Evolutionary conservation across 164 flowering plant genomes (phyloP), one percentile per base, ranked within the genome.

Genomic region (Saururus chinensis): DNA sequence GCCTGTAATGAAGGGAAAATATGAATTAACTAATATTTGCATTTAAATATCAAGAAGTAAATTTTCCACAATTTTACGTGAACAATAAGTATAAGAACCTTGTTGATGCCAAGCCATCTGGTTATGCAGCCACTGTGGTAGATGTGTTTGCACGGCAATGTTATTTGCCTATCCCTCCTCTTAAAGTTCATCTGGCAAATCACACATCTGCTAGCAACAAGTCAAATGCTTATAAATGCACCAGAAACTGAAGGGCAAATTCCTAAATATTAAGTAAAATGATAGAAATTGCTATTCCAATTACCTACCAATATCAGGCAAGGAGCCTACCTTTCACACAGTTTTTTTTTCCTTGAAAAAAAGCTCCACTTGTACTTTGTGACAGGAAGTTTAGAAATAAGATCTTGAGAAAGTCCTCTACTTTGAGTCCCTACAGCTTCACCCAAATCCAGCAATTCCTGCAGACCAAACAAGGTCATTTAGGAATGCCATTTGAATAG

Each of bases 111-210:
- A 53, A 92, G 96, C 98, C 98, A 92, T 79, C 72, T 81, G 51
- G 75, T 64, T 40, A 88, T 85, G 60, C 98, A 92, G 55, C 72
- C 71, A 35, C 78, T 72, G 71, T 92, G 98, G 68, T 92, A 89
- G 66, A 72, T 66, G 69, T 92, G 98, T 63, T 88, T 86, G 77
- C 96, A 92, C 1, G 98, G 96, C 53, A 92, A 81, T 8, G 84
- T 84, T 61, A 89, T 83, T 57, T 66, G 84, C 45, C 74, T 74
- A 11, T 86, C 92, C 10, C 96, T 78, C 68, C 92, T 75, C 76
- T 80, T 87, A 57, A 87, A 92, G 72, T 81, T 84, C 96, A 88
- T 84, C 78, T 92, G 98, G 80, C 98, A 92, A 42, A 92, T 82
- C 49, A 92, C 98, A 64, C 96, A 89, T 66, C 98, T 92, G 19